Base-by-base conservation (phyloP, 2,329 filamentous ascomycete genomes). In the Arthroderma sp. region DNA sequence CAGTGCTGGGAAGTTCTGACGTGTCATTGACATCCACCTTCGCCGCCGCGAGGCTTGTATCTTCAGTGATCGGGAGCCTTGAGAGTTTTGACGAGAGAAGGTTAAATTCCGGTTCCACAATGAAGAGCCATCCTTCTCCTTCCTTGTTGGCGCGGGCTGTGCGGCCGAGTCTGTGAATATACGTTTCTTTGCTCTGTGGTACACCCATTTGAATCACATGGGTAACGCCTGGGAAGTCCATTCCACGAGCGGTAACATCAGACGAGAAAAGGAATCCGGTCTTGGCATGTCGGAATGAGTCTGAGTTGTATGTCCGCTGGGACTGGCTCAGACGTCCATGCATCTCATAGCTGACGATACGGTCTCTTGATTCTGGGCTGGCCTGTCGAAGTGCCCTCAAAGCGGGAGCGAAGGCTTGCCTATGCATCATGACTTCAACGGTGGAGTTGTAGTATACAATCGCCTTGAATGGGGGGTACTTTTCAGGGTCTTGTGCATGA, bases 381-480 rank as follows among this genome's bases (percentile, higher is more conserved):
- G 41, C 47, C 30, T 57, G 46, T 42, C 59, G 57, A 6, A 62
- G 60, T 9, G 62, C 44, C n/a, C 40, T 57, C 28, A 57, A 57
- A 41, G 78, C 65, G 30, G 69, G 67, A 46, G 68, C 63, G 43
- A 87, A 76, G 22, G 81, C 65, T 10, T 73, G 68, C 15, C 72
- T 67, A 22, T 78, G 77, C 40, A 87, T 68, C 46, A 80, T 71
- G 38, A 87, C 84, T 50, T 83, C 73, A 27, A 77, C 75, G 1
- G 83, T 93, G 22, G 83, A 85, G 55, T 84, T 84, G 61, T 89
- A 82, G 68, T 94, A 98, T 36, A 94, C 70, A 48, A 98, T 93
- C n/a, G 86, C 85, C 72, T 98, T 98, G 75, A 96, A 95, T 0
- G 85, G 84, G 65, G 50, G 62, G 57, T 50, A 61, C 53, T 53